Evolutionary conservation across 306 rosid species (phyloP).

Genomic region (Heteromeles arbutifolia): DNA sequence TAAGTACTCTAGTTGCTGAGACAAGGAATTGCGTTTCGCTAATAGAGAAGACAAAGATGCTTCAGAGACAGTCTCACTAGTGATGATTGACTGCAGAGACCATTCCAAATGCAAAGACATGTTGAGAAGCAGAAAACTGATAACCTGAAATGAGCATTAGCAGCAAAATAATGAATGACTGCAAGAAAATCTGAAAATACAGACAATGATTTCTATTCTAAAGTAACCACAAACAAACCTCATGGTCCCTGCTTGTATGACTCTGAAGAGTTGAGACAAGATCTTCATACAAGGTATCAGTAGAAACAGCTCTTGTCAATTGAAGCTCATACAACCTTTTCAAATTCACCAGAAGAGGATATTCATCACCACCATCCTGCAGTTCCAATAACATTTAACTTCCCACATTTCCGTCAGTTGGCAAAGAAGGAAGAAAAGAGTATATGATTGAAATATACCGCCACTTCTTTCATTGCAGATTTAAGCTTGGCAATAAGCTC

Average conservation of each 20-base stretch:
- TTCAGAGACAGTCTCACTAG: conserved; percentile 47
- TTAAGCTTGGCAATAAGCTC: conserved; percentile 67
- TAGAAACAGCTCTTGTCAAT: conserved; percentile 58
- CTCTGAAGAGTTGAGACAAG: conserved; percentile 53
- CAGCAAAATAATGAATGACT: conserved; percentile 26
- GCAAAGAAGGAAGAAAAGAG: neutral
- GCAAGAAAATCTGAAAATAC: neutral
- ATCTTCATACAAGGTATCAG: conserved; percentile 54
- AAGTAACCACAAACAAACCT: conserved; percentile 49
- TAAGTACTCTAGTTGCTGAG: conserved; percentile 58
- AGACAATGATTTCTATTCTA: neutral
- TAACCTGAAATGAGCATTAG: conserved; percentile 50
- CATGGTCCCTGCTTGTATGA: conserved; percentile 63
- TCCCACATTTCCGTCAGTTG: neutral
- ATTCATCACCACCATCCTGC: conserved; percentile 97
- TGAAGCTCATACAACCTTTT: conserved; percentile 91
- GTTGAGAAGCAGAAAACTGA: conserved; percentile 76
- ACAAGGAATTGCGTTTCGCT: conserved; percentile 51
- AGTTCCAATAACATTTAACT: conserved; percentile 20
- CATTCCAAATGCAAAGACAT: conserved; percentile 63
- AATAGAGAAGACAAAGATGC: conserved; percentile 53
- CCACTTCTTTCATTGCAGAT: conserved; percentile 73
- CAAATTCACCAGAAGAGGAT: conserved; percentile 90
- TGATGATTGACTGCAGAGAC: conserved; percentile 52
- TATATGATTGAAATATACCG: conserved; percentile 40